A percentile compares a stretch with the other conserved stretches of the same genome.
These are phyloP conservation scores for Elsinoe arachidis DNA, from an alignment of 2,329 filamentous ascomycete genomes.

Conservation along the genomic window DNA sequence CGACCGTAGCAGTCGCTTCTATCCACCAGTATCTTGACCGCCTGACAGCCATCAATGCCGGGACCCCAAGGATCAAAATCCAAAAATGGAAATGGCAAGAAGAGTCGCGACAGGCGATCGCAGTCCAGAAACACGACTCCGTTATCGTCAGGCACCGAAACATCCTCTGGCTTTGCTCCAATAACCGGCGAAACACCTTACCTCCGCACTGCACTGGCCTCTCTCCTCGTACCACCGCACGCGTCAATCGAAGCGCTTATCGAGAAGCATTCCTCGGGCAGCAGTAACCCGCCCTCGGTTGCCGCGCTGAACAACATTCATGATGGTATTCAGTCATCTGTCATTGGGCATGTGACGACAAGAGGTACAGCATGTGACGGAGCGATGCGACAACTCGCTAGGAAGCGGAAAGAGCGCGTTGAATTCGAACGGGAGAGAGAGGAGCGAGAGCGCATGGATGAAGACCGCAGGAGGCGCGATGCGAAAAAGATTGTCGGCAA, in stretches of 20 bases:
- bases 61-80: conserved; percentile 24
- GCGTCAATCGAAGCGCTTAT: conserved; percentile 62
- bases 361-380: conserved; percentile 61
- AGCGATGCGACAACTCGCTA: conserved; percentile 62
- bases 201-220: conserved; percentile 50
- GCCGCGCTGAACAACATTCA: conserved; percentile 55
- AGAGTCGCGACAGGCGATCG: conserved; percentile 51
- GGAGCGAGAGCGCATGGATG: conserved; percentile 43
- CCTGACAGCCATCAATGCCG: neutral
- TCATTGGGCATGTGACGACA: conserved; percentile 35
- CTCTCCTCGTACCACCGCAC: conserved; percentile 46
- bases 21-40: too few species aligned
- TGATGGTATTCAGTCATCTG: conserved; percentile 53
- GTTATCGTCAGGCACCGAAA: conserved; percentile 38
- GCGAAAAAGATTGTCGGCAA: conserved; percentile 31
- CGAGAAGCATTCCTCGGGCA: conserved; percentile 50
- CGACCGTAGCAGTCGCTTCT: too few species aligned
- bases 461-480: conserved; percentile 31
- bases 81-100: conserved; percentile 19
- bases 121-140: conserved; percentile 73
- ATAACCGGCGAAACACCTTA: conserved; percentile 45
- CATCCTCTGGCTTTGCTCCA: conserved; percentile 55
- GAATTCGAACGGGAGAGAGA: conserved; percentile 47
- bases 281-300: conserved; percentile 47
- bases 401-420: conserved; percentile 53